Base-by-base conservation (phyloP, 805 yeast species). In the Zygoascus tannicola region DNA sequence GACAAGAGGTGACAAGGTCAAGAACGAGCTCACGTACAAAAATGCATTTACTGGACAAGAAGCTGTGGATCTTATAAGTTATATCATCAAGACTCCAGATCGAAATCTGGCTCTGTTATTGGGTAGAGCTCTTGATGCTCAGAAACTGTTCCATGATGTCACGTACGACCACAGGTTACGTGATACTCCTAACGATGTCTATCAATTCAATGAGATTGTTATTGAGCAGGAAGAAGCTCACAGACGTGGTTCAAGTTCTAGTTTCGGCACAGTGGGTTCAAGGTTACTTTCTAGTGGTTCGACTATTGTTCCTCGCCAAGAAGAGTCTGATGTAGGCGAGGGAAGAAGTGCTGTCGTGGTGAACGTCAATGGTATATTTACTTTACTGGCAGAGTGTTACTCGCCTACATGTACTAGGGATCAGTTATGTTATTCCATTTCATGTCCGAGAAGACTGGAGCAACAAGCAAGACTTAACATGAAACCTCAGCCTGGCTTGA, bases 391-490 rank as follows among this genome's bases (percentile, higher is more conserved):
- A 0, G 95, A 88, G 57, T 92, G 98, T 65, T 92, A 92, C 58
- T 87, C 97, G 0, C 95, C 98, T 28, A 92, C 98, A 0, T 92
- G 98, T 65, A 80, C 95, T 4, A 70, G 94, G 41, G 94, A 85
- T 56, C 70, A 76, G 28, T 67, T 90, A 33, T 92, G 98, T 64
- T 92, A 92, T 64, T 84, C 95, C 35, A 88, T 92, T 53, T 94
- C 96, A 10, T 92, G 98, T 65, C 98, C 98, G 14, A 75, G 96
- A 53, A 74, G 97, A 50, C 68, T 92, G 40, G 97, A 90, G 63
- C 97, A 92, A 63, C 97, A 90, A 59, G 95, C 95, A 3, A 72
- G 97, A 47, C 72, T 85, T 41, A 87, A 88, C 55, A 73, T 85
- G 77, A 85, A 85, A 59, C 85, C 92, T 2, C 82, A 83, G 55